Conservation (phyloP, 1,284 basidiomycete species). For the Hemileia vastatrix region DNA sequence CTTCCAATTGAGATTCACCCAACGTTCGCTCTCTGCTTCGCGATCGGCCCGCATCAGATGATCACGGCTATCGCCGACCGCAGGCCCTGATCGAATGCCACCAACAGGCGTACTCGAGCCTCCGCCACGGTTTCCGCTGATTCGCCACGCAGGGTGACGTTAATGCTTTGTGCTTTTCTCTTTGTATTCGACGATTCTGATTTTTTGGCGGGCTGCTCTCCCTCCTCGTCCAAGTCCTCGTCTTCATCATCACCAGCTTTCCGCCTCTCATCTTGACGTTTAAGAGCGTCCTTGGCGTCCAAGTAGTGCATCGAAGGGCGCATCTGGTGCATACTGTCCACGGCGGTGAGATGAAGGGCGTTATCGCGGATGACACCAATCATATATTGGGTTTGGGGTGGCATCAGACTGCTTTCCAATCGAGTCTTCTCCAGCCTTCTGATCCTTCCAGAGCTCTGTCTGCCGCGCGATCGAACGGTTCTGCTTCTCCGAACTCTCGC, state of each 20-base stretch:
- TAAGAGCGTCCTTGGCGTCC: no score
- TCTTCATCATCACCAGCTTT: slow-evolving; percentile 35
- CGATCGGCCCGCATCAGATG: no score
- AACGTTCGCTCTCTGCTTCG: no score
- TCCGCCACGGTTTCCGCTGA: no score
- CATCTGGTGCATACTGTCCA: slow-evolving; percentile 36
- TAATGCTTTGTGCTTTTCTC: no score
- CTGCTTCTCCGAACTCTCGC: slow-evolving; percentile 29
- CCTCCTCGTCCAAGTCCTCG: slow-evolving; percentile 23
- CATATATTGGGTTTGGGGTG: slow-evolving; percentile 39
- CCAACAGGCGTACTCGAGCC: no score
- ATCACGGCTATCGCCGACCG: no score
- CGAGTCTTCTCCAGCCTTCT: slow-evolving; percentile 33
- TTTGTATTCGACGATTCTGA: no score
- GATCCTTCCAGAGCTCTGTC: background rate
- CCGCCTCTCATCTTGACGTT: slow-evolving; percentile 32
- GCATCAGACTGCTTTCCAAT: slow-evolving; percentile 36
- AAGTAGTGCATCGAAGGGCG: slow-evolving; percentile 43
- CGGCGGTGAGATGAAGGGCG: slow-evolving; percentile 38
- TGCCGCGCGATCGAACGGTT: no score
- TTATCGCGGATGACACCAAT: slow-evolving; percentile 37
- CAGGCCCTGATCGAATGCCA: no score
- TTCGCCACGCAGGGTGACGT: no score
- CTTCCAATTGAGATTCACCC: no score
- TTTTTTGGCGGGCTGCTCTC: slow-evolving; percentile 19